Evolutionary conservation across 2,329 filamentous ascomycete species (phyloP), one percentile per base, ranked within the genome.

Genomic region (Cladosporium sp.): DNA sequence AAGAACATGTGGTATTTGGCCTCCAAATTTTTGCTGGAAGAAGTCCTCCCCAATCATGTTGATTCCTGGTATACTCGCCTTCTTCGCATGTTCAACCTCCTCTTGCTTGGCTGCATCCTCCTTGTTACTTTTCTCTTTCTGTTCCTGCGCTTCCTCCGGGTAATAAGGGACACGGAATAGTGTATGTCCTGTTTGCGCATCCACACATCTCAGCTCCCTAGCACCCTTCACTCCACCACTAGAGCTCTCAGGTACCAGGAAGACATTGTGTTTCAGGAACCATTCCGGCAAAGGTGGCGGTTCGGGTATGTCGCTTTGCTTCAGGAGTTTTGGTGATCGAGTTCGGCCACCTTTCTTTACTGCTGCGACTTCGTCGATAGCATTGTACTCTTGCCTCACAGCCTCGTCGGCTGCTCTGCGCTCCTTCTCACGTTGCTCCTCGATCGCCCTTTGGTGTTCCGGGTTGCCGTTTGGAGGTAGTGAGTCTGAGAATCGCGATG

Each of bases 181-280:
- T 6, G 62, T 66, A 40, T 70, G 66, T 3, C 68, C 68, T 7
- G 68, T 70, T 51, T 66, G 61, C 19, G 58, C 58, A 53, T 71
- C 69, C 10, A 70, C 61, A 49, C 67, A 71, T 50, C 60, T 60
- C 55, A 71, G 39, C 17, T 62, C 56, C 42, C 65, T 28, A 62
- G 61, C 36, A 49, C 45, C 51, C 58, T 55, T 3, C 32, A 39
- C 47, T 19, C 17, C 48, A 10, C 39, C 35, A 17, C 15, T n/a
- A 8, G 5, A 15, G 12, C 22, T 28, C 20, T 64, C 63, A 15
- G 51, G 34, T 19, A 58, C 39, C 22, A 72, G 60, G 42, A 65
- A 65, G 44, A 74, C 69, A 63, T 74, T 73, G 51, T 71, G 63
- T 22, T 65, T 64, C 45, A 74, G 51, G 54, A 74, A 74, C 71